Conservation (phyloP, 352 stramenopile species). For the Pythium rishiriense region DNA sequence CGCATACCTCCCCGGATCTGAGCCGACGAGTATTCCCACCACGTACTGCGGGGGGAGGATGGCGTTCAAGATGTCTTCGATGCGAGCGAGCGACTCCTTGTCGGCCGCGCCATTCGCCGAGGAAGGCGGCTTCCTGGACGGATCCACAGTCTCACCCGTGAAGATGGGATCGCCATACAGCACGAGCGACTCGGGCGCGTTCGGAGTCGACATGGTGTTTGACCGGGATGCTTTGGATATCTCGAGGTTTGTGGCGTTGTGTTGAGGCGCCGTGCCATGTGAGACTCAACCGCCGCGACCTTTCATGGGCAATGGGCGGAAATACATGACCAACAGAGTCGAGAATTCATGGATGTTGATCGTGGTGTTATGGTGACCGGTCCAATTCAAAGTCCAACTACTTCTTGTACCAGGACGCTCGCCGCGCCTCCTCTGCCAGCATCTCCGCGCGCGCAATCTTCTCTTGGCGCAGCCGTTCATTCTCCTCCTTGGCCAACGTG, state of each 20-base stretch:
- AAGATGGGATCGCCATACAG: conserved; percentile 91
- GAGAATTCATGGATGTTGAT: no score
- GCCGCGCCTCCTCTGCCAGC: conserved; percentile 20
- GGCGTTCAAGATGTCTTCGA: conserved; percentile 80
- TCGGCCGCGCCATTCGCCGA: conserved; percentile 24
- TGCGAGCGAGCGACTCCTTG: conserved; percentile 52
- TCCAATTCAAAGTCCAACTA: neutral
- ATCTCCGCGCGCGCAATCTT: conserved; percentile 33
- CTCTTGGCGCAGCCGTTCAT: conserved; percentile 46
- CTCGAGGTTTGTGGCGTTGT: no score
- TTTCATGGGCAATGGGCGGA: conserved; percentile 26
- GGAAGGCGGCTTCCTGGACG: conserved; percentile 45
- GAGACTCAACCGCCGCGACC: conserved; percentile 34
- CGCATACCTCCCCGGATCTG: neutral
- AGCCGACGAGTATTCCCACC: no score
- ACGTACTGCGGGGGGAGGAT: conserved; percentile 73
- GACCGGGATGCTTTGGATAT: no score
- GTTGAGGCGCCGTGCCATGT: no score
- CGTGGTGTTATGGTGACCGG: no score
- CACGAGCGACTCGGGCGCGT: conserved; percentile 85
- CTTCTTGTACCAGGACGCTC: conserved; percentile 23
- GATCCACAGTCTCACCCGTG: conserved; percentile 75
- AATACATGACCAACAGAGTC: no score
- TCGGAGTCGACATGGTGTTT: conserved; percentile 48
- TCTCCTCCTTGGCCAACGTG: conserved; percentile 49